A percentile compares a stretch with the other conserved stretches of the same genome.
Evolutionary conservation across 2,329 filamentous ascomycete species (phyloP).

Genomic region (Fusarium sp.): DNA sequence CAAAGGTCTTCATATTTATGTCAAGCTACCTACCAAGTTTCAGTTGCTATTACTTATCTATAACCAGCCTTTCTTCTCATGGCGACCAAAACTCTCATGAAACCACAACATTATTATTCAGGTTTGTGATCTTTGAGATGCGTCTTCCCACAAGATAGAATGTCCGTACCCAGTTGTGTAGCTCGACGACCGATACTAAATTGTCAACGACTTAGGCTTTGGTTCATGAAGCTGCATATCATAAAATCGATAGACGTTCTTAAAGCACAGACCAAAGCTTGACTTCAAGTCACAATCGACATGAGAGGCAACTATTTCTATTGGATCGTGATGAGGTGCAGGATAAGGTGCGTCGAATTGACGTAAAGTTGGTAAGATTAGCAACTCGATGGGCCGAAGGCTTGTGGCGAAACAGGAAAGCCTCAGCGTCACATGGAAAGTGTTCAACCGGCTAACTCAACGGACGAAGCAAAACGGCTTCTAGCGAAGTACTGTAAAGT

Average conservation of each 20-base stretch:
- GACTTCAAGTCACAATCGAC: background rate
- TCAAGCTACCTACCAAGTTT: background rate
- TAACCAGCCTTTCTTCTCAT: background rate
- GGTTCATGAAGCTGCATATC: background rate
- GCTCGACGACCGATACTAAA: background rate
- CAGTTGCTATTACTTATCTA: too few relatives aligned
- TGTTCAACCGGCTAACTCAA: slow-evolving; percentile 10
- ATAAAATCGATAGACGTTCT: background rate
- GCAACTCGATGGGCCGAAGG: slow-evolving; percentile 6
- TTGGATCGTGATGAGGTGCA: background rate
- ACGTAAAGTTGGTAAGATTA: slow-evolving; percentile 4
- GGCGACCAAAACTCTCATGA: background rate
- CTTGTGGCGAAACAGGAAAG: slow-evolving; percentile 31
- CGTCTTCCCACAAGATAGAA: background rate
- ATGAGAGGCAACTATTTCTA: too few relatives aligned
- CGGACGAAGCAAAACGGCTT: slow-evolving; percentile 10
- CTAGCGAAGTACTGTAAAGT: background rate
- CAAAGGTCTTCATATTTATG: background rate
- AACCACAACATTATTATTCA: background rate
- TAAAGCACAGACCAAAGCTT: background rate
- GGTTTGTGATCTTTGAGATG: background rate
- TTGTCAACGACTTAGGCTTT: background rate
- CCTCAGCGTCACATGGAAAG: slow-evolving; percentile 39
- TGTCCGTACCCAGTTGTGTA: background rate
- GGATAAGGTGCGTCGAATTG: slow-evolving; percentile 18